phyloP scores from a whole-genome alignment of 352 stramenopile species.

The Phytophthora melonis region DNA sequence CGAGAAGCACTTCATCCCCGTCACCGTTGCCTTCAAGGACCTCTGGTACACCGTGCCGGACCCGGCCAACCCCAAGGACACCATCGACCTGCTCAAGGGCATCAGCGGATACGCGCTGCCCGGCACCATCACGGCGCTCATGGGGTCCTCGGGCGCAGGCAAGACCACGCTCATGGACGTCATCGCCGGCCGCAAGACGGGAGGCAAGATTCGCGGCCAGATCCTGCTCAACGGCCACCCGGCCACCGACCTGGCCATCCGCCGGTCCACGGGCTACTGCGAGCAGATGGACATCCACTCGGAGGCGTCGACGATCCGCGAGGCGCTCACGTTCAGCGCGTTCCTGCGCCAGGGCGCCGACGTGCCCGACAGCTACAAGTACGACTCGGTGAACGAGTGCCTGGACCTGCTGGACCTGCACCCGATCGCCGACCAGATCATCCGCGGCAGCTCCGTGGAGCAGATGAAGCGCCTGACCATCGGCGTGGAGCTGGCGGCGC shows the following conservation, averaged over 20 bases:
- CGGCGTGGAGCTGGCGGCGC: too few species aligned
- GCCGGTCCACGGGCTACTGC: constrained; percentile 32
- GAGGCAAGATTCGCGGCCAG: constrained; percentile 33
- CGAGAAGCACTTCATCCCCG: constrained; percentile 19
- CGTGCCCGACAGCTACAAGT: constrained; percentile 48
- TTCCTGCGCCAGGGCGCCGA: constrained; percentile 40
- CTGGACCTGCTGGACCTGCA: too few species aligned
- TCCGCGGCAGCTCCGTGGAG: too few species aligned
- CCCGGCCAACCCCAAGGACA: constrained; percentile 26
- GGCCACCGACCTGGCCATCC: constrained; percentile 27
- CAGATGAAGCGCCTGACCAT: too few species aligned
- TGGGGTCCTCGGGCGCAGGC: constrained; percentile 28
- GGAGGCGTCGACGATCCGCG: constrained; percentile 67
- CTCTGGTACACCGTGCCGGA: neutral
- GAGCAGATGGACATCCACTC: constrained; percentile 30
- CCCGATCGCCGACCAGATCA: too few species aligned
- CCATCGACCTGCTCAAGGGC: constrained; percentile 32
- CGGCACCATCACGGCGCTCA: constrained; percentile 29
- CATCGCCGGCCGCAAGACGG: constrained; percentile 31
- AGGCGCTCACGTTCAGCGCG: constrained; percentile 69
- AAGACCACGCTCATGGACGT: constrained; percentile 38
- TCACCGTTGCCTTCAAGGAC: constrained; percentile 10
- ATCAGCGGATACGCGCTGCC: constrained; percentile 31
- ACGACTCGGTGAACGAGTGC: constrained; percentile 55
- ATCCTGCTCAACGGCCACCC: constrained; percentile 90